Evolutionary conservation across 441 rosid genomes (phyloP).

Genomic region (Arabidopsis lyrata): DNA sequence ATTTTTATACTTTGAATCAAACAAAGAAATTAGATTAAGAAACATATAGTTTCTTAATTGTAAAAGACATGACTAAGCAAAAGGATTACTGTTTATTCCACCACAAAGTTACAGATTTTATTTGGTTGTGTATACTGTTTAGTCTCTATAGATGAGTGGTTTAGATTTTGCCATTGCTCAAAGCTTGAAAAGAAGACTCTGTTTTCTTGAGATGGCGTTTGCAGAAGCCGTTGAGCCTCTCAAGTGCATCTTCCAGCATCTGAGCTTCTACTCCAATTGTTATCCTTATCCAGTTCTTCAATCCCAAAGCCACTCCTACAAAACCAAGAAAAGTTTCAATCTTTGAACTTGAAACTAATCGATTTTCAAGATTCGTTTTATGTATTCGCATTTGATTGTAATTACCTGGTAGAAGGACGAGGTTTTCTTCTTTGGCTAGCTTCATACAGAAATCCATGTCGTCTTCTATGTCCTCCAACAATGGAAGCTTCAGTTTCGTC

Average conservation of each 20-base stretch:
- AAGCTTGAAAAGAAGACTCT: constrained; percentile 18
- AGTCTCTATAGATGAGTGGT: not conserved
- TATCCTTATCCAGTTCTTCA: constrained; percentile 63
- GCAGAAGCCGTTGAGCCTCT: constrained; percentile 57
- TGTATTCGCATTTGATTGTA: not conserved
- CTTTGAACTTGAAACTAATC: not conserved
- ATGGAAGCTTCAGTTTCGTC: constrained; percentile 52
- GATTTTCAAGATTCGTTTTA: not conserved
- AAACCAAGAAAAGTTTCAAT: not conserved
- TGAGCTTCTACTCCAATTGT: constrained; percentile 59
- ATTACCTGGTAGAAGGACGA: constrained; percentile 60
- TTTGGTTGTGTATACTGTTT: not conserved
- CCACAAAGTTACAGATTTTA: constrained; percentile 17
- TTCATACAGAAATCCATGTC: constrained; percentile 70
- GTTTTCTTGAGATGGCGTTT: constrained; percentile 54
- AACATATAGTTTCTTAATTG: not conserved
- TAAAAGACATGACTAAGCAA: not conserved
- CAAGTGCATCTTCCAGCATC: constrained; percentile 58
- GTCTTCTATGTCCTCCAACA: constrained; percentile 59
- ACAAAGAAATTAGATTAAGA: not conserved
- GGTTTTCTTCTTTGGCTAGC: constrained; percentile 65
- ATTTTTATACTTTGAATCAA: not conserved
- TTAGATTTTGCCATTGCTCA: constrained; percentile 23
- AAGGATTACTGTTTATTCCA: not conserved
- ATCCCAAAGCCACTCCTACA: constrained; percentile 64